These are phyloP conservation scores for Erysimum cheiranthoides DNA, from an alignment of 345 rosid genomes.

Conservation along the genomic window DNA sequence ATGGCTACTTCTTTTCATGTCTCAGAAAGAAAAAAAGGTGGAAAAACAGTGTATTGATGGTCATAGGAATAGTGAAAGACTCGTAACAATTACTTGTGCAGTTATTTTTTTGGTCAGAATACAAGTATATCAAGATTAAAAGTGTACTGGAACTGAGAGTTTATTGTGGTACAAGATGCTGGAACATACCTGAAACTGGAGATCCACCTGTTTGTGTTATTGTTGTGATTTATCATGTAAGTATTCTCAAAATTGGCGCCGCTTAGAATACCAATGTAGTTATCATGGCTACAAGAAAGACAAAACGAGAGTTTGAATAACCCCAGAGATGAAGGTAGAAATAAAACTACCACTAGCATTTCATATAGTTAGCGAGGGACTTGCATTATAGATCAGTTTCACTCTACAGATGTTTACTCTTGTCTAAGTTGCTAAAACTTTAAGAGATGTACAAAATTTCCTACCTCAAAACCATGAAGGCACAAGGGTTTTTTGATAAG, in stretches of 20 bases:
- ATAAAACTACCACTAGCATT: conserved; percentile 11
- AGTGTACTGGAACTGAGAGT: conserved; percentile 8
- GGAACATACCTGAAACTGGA: conserved; percentile 68
- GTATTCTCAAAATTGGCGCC: conserved; percentile 60
- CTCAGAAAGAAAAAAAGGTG: background rate
- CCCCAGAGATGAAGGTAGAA: background rate
- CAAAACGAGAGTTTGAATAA: conserved; percentile 7
- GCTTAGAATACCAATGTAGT: conserved; percentile 58
- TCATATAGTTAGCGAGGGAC: background rate
- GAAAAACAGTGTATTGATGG: background rate
- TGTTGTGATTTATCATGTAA: conserved; percentile 59
- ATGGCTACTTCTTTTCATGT: background rate
- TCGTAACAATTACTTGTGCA: background rate
- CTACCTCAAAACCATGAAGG: background rate
- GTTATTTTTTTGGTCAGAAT: background rate
- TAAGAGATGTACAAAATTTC: background rate
- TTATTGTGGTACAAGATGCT: conserved; percentile 9
- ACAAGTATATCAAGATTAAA: background rate
- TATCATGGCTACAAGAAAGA: conserved; percentile 57
- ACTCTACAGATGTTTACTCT: conserved; percentile 11
- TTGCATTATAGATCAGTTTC: background rate
- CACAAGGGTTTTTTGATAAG: background rate
- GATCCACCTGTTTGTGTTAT: conserved; percentile 71
- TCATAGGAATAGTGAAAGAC: background rate
- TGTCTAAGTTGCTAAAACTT: background rate